A percentile compares a stretch with the other conserved stretches of the same genome.
phyloP scores from a whole-genome alignment of 306 rosid species.

The Astragalus membranaceus region DNA sequence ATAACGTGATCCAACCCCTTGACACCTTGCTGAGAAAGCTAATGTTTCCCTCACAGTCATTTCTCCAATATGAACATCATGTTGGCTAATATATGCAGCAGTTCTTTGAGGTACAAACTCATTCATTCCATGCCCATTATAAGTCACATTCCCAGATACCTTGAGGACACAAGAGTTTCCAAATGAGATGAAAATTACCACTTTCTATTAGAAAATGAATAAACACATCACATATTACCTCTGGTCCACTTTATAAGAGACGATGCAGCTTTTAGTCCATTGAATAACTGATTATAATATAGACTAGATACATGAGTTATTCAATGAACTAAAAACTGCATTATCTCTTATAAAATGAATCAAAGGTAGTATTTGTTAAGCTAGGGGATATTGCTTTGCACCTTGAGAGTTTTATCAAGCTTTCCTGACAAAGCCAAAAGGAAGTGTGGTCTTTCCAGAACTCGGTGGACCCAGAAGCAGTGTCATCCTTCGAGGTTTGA shows the following conservation, averaged over 20 bases:
- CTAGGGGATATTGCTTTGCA: constrained; percentile 1
- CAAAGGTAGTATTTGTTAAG: neutral
- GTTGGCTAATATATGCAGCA: constrained; percentile 77
- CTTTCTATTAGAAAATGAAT: neutral
- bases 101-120: constrained; percentile 69
- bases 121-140: constrained; percentile 40
- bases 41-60: constrained; percentile 93
- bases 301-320: too few relatives aligned
- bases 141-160: constrained; percentile 39
- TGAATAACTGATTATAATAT: too few relatives aligned
- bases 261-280: too few relatives aligned
- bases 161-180: neutral
- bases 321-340: too few relatives aligned
- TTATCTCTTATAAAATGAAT: too few relatives aligned
- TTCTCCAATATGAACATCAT: constrained; percentile 76
- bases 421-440: constrained; percentile 74
- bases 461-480: constrained; percentile 85
- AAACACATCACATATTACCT: neutral
- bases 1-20: constrained; percentile 79
- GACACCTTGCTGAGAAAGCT: constrained; percentile 75
- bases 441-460: constrained; percentile 79
- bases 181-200: neutral
- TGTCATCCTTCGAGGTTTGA: constrained; percentile 77
- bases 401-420: constrained; percentile 55
- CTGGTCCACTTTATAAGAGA: too few relatives aligned